Conservation (phyloP, 768 basidiomycete genomes). For the Podaxis sp. region DNA sequence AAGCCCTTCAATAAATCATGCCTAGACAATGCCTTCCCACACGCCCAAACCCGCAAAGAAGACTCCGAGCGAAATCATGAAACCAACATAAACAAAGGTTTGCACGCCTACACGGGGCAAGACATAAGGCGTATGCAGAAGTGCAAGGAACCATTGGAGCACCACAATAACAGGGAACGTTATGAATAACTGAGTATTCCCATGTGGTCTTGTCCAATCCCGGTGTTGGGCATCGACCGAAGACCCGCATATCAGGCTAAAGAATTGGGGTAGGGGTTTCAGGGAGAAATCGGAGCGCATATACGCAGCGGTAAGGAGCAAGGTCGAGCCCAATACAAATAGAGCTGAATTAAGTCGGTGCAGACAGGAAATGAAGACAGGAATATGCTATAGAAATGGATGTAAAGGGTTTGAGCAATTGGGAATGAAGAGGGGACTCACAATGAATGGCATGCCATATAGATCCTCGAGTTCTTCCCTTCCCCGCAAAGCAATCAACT, state of each 20-base stretch:
- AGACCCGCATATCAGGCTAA: neutral
- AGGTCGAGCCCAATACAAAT: slow-evolving; percentile 65
- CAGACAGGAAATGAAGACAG: slow-evolving; percentile 75
- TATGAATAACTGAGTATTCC: slow-evolving; percentile 37
- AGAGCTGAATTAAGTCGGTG: slow-evolving; percentile 76
- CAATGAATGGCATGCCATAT: slow-evolving; percentile 78
- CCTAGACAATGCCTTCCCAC: slow-evolving; percentile 59
- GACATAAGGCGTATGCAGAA: slow-evolving; percentile 66
- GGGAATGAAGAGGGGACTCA: slow-evolving; percentile 37
- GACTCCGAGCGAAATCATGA: slow-evolving; percentile 63
- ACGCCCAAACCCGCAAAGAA: slow-evolving; percentile 73
- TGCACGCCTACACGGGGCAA: slow-evolving; percentile 77
- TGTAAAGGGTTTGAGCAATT: slow-evolving; percentile 13
- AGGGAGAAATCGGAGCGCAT: slow-evolving; percentile 48
- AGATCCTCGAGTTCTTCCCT: slow-evolving; percentile 78
- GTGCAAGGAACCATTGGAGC: slow-evolving; percentile 54
- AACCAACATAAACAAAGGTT: slow-evolving; percentile 68
- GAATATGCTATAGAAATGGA: slow-evolving; percentile 49
- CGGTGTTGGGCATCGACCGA: neutral
- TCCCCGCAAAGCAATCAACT: slow-evolving; percentile 59
- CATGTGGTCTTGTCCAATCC: neutral
- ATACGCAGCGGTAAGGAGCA: slow-evolving; percentile 62
- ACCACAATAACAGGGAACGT: slow-evolving; percentile 44
- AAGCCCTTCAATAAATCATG: neutral
- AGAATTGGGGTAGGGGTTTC: slow-evolving; percentile 17